Evolutionary conservation across 2,329 filamentous ascomycete genomes (phyloP).

Genomic region (Cladophialophora immunda): DNA sequence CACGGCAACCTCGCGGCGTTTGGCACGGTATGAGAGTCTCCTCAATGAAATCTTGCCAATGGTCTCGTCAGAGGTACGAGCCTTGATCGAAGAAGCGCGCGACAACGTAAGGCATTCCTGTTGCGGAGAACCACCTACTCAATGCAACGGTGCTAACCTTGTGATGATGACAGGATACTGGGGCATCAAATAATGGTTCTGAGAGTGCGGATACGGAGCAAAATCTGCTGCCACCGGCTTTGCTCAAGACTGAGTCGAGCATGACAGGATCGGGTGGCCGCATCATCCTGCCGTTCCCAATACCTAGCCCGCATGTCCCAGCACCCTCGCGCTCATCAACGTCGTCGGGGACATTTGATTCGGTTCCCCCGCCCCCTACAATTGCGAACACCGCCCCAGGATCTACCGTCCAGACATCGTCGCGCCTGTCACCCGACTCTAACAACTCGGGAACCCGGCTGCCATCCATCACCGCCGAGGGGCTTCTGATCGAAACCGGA

Average conservation of each 20-base stretch:
- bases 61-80: slow-evolving; percentile 38
- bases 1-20: slow-evolving; percentile 38
- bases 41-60: slow-evolving; percentile 40
- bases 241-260: slow-evolving; percentile 24
- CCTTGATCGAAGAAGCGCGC: slow-evolving; percentile 40
- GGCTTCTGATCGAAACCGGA: slow-evolving; percentile 33
- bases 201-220: slow-evolving; percentile 35
- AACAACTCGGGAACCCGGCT: slow-evolving; percentile 29
- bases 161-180: slow-evolving; percentile 27
- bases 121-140: background rate
- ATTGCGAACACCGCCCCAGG: slow-evolving; percentile 13
- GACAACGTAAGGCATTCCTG: slow-evolving; percentile 33
- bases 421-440: slow-evolving; percentile 33
- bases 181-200: slow-evolving; percentile 34
- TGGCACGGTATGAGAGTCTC: slow-evolving; percentile 40
- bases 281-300: slow-evolving; percentile 33
- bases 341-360: slow-evolving; percentile 30
- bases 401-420: slow-evolving; percentile 19
- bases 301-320: slow-evolving; percentile 30
- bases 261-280: slow-evolving; percentile 25
- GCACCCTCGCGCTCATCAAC: slow-evolving; percentile 29
- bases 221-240: slow-evolving; percentile 17
- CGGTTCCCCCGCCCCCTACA: slow-evolving; percentile 17
- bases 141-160: background rate
- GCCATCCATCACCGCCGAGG: slow-evolving; percentile 38